phyloP scores from a whole-genome alignment of 1,284 basidiomycete genomes.

The Termitomyces sp. region DNA sequence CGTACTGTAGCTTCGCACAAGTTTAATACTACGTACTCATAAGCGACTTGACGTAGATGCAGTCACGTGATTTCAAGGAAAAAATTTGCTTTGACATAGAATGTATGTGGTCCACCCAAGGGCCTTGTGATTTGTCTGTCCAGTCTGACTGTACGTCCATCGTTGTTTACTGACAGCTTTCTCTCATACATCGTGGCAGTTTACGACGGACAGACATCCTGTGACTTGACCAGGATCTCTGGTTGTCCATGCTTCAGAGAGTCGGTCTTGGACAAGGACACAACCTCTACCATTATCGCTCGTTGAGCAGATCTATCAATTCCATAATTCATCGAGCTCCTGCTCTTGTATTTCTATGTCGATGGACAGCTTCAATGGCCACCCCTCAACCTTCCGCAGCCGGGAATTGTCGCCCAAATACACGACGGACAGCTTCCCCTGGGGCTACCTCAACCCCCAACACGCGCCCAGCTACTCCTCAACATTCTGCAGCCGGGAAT shows the following conservation, averaged over 20 bases:
- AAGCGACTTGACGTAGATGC: too few species aligned
- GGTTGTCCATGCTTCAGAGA: constrained; percentile 71
- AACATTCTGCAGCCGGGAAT: too few species aligned
- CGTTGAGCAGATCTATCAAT: constrained; percentile 11
- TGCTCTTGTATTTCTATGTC: constrained; percentile 14
- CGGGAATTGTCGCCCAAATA: background rate
- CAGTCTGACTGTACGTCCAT: background rate
- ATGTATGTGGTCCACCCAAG: too few species aligned
- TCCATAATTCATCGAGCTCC: constrained; percentile 16
- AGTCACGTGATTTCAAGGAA: too few species aligned
- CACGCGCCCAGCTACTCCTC: too few species aligned
- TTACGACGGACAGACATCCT: constrained; percentile 10
- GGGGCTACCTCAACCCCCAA: too few species aligned
- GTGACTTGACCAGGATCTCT: constrained; percentile 28
- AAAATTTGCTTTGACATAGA: background rate
- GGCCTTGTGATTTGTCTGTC: background rate
- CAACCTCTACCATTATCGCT: constrained; percentile 36
- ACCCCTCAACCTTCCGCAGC: background rate
- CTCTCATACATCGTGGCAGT: background rate
- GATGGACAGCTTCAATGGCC: constrained; percentile 13
- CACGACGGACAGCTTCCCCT: too few species aligned
- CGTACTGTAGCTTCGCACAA: too few species aligned
- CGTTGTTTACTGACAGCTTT: background rate
- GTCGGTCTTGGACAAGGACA: constrained; percentile 51
- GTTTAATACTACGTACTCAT: too few species aligned